Evolutionary conservation across 768 basidiomycete genomes (phyloP), one percentile per base, ranked within the genome.

Genomic region (Clitopilus hobsonii): DNA sequence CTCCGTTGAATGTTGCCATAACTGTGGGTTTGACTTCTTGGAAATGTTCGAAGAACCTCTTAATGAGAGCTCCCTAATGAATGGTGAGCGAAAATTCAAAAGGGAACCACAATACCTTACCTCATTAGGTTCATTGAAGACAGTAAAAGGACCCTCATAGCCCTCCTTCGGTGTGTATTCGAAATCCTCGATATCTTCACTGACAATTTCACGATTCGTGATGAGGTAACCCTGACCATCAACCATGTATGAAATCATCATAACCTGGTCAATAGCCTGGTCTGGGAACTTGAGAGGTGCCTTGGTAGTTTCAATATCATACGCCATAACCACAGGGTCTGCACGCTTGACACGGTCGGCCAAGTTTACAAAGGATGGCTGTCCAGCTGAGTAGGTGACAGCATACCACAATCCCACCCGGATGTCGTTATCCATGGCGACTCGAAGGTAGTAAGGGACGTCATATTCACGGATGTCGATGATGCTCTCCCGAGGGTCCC

Each of bases 201-300:
- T 86, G 56, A 98, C 93, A 51, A 98, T 98, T 60, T 99, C 97
- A 38, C 97, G 82, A 64, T 98, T 98, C 20, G 94, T 97, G 70
- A 99, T 98, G 58, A 99, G 82, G 66, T 90, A 99, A 0, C 97
- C 97, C 69, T 95, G 92, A 0, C 94, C 96, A 67, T 99, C 97
- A 16, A 99, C 77, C 95, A 99, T 98, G 72, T 98, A 99, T 41
- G 97, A 99, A 59, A 99, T 98, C 97, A 99, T 99, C 96, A 99
- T 99, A 63, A 99, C 94, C 67, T 98, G 95, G 74, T 98, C 97
- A 23, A 92, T 87, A 6, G 85, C 82, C 61, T 94, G 89, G 73
- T 98, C 97, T 0, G 97, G 96, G 66, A 98, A 98, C 71, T 98
- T 98, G 63, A 98, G 84, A n/a, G 97, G 96, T n/a, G 92, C 89